Evolutionary conservation across 1,284 basidiomycete species (phyloP).

Genomic region (Sanghuangporus baumii): DNA sequence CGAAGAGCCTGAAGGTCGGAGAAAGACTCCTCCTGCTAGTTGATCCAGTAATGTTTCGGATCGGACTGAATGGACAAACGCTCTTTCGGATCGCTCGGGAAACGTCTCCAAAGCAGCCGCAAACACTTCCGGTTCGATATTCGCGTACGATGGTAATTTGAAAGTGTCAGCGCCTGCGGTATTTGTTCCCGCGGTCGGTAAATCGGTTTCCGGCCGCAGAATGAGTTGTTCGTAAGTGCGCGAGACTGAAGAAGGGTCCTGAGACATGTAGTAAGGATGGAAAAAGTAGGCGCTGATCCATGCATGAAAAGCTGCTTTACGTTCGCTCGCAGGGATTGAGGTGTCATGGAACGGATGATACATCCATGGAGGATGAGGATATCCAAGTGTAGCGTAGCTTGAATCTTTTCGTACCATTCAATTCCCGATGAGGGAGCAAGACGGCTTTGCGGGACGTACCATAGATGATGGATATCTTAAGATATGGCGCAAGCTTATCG

Average conservation of each 20-base stretch:
- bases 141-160: slow-evolving; percentile 1
- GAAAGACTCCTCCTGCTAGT: not conserved
- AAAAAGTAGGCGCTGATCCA: slow-evolving; percentile 12
- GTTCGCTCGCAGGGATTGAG: not conserved
- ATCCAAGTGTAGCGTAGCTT: slow-evolving; percentile 2
- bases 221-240: not conserved
- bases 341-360: slow-evolving; percentile 12
- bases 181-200: not conserved
- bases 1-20: not conserved
- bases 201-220: not conserved
- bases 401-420: slow-evolving; percentile 1
- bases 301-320: not conserved
- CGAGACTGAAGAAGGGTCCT: not conserved
- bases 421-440: not conserved
- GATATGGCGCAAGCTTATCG: not conserved
- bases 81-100: slow-evolving; percentile 3
- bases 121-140: slow-evolving; percentile 7
- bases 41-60: not conserved
- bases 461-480: slow-evolving; percentile 9
- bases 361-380: slow-evolving; percentile 5
- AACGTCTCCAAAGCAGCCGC: not conserved
- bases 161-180: not conserved
- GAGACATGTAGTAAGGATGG: slow-evolving; percentile 4
- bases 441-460: not conserved
- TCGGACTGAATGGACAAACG: not conserved